These are phyloP conservation scores for Melastoma candidum DNA, from an alignment of 441 rosid species.

Conservation along the genomic window DNA sequence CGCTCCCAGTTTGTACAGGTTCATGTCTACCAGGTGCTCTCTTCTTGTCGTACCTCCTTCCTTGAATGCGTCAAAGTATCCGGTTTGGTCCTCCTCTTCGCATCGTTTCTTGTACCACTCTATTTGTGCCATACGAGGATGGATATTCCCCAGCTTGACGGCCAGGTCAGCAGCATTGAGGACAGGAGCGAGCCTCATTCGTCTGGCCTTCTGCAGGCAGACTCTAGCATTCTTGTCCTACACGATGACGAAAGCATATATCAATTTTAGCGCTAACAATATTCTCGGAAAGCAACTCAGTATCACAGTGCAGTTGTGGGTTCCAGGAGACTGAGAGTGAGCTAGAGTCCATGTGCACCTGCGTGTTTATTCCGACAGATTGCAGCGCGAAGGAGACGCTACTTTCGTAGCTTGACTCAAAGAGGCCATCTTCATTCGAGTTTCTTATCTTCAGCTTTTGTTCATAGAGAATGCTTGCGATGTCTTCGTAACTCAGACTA, in stretches of 20 bases:
- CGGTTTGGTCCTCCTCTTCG: not conserved
- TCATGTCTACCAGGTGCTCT: constrained; percentile 6
- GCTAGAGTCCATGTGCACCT: not conserved
- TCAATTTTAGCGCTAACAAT: too few species aligned
- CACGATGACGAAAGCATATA: not conserved
- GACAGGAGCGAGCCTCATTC: constrained; percentile 3
- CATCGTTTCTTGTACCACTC: constrained; percentile 15
- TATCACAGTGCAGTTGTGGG: too few species aligned
- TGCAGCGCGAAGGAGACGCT: constrained; percentile 9
- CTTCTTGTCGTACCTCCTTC: not conserved
- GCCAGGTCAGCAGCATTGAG: constrained; percentile 11
- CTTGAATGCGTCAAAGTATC: constrained; percentile 14
- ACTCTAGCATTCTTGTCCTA: constrained; percentile 5
- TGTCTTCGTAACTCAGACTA: too few species aligned
- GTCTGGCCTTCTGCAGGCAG: constrained; percentile 10
- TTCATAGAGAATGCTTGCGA: not conserved
- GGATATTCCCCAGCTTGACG: constrained; percentile 1
- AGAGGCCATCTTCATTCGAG: not conserved
- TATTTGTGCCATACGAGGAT: constrained; percentile 10
- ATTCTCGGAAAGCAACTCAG: too few species aligned
- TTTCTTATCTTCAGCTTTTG: not conserved
- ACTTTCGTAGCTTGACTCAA: constrained; percentile 4
- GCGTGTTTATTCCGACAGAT: constrained; percentile 3
- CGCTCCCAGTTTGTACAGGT: not conserved
- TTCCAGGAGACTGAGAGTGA: too few species aligned